Base-by-base conservation (phyloP, 257 asterid genomes). In the Echium plantagineum region DNA sequence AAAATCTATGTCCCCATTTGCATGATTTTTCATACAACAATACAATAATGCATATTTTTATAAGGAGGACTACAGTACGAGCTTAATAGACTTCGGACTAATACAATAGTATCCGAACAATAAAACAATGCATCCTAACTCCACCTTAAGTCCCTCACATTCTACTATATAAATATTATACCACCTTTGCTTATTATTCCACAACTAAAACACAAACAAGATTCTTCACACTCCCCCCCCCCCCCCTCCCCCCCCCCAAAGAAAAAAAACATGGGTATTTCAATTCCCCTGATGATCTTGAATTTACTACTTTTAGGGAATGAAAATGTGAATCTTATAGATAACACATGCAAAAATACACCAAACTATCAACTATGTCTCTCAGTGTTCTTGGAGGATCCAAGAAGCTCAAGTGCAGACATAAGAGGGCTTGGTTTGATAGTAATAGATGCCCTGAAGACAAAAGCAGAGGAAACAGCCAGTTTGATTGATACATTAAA, bases 401-500 rank as follows among this genome's bases (percentile, higher is more conserved):
- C 72, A 3, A 53, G 31, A 54, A 21, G 42, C 65, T 9, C 26
- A 0, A 30, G 46, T n/a, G 67, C 71, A 0, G 69, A 64, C 30
- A 24, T 64, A n/a, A 49, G 65, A 0, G 68, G 55, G 5, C 64
- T 73, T 19, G 68, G 62, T 31, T 30, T 73, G 4, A 56, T 73
- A 47, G 12, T 61, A 31, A 74, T 73, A 19, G 63, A 64, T 57
- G 59, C 59, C 63, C 54, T 72, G 21, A 64, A 68, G 16, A 12
- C 21, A 0, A 72, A 63, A 57, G 63, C 66, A 1, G 21, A 21
- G 9, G 51, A 63, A 18, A 53, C 66, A 19, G 31, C 21, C 0
- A 20, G 12, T 21, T 9, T 21, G 5, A 73, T 73, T 20, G 28
- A 24, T 0, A 38, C 20, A 28, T 62, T 73, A 24, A 65, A 21